These are phyloP conservation scores for Croton setiger DNA, from an alignment of 441 rosid species.

Conservation along the genomic window DNA sequence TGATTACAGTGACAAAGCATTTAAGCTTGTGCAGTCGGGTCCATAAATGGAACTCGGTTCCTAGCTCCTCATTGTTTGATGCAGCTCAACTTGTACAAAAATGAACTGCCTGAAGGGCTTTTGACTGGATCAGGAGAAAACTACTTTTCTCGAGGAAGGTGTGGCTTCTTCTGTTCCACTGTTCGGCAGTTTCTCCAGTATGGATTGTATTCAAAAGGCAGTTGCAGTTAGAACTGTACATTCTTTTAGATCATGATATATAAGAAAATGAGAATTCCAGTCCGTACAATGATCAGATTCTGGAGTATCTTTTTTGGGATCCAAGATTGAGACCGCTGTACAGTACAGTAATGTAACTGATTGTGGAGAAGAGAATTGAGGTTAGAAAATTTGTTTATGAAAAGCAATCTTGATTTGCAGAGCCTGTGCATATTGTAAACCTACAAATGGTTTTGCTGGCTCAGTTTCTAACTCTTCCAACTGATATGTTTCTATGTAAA, in stretches of 20 bases:
- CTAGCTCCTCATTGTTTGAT: constrained; percentile 14
- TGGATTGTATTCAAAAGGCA: constrained; percentile 5
- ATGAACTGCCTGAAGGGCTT: constrained; percentile 25
- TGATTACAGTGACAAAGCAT: background rate
- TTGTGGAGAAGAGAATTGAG: constrained; percentile 27
- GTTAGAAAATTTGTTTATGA: constrained; percentile 26
- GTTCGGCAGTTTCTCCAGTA: constrained; percentile 14
- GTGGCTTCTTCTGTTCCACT: constrained; percentile 21
- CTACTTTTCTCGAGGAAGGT: background rate
- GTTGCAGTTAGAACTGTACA: constrained; percentile 30
- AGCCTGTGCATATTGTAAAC: constrained; percentile 20
- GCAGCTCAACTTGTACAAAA: constrained; percentile 30
- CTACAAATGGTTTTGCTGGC: constrained; percentile 17
- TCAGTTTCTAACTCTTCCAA: constrained; percentile 21
- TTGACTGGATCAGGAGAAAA: constrained; percentile 6
- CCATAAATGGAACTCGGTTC: constrained; percentile 2
- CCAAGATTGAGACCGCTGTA: constrained; percentile 35
- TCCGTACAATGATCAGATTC: constrained; percentile 20
- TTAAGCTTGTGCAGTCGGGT: constrained; percentile 16
- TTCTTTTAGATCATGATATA: constrained; percentile 30
- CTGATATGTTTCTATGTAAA: constrained; percentile 33
- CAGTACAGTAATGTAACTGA: constrained; percentile 24
- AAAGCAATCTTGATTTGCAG: constrained; percentile 22
- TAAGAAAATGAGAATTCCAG: constrained; percentile 21
- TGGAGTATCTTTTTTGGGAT: constrained; percentile 25